These are phyloP conservation scores for Fusarium praegraminearum DNA, from an alignment of 2,329 filamentous ascomycete genomes.

Conservation along the genomic window DNA sequence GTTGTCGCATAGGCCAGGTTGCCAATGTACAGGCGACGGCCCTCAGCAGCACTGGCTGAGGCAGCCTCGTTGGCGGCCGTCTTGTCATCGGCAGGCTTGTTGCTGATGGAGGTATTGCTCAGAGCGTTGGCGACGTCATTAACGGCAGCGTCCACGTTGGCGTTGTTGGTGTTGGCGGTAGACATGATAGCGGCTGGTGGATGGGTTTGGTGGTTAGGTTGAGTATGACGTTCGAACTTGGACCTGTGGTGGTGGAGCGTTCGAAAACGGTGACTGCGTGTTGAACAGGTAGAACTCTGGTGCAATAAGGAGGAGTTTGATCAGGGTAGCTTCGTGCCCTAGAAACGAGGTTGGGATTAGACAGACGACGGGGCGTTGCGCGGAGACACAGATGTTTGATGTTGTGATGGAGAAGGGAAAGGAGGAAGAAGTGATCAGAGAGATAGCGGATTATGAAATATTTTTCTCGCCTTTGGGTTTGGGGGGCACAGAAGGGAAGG, in stretches of 20 bases:
- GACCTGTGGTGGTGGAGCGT: slow-evolving; percentile 57
- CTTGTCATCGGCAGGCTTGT: slow-evolving; percentile 66
- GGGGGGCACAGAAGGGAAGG: slow-evolving; percentile 41
- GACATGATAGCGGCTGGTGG: slow-evolving; percentile 79
- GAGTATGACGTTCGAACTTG: slow-evolving; percentile 61
- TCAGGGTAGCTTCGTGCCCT: slow-evolving; percentile 93
- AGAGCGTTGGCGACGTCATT: slow-evolving; percentile 81
- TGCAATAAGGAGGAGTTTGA: slow-evolving; percentile 68
- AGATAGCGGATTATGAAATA: slow-evolving; percentile 56
- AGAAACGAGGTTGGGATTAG: slow-evolving; percentile 65
- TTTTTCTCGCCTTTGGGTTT: slow-evolving; percentile 52
- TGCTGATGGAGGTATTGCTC: slow-evolving; percentile 77
- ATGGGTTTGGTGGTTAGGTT: slow-evolving; percentile 57
- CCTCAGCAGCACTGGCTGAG: slow-evolving; percentile 96
- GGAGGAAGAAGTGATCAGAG: slow-evolving; percentile 47
- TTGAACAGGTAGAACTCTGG: slow-evolving; percentile 72
- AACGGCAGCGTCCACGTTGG: slow-evolving; percentile 71
- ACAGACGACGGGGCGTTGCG: slow-evolving; percentile 62
- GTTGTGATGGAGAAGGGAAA: slow-evolving; percentile 58
- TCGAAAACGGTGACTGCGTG: slow-evolving; percentile 57
- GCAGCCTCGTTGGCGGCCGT: slow-evolving; percentile 85
- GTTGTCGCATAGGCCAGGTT: slow-evolving; percentile 99
- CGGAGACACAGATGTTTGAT: slow-evolving; percentile 60
- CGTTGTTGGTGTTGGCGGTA: slow-evolving; percentile 59
- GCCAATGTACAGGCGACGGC: slow-evolving; percentile 99